Evolutionary conservation across 2,329 filamentous ascomycete genomes (phyloP), one percentile per base, ranked within the genome.

Genomic region (Colletotrichum acutatum): DNA sequence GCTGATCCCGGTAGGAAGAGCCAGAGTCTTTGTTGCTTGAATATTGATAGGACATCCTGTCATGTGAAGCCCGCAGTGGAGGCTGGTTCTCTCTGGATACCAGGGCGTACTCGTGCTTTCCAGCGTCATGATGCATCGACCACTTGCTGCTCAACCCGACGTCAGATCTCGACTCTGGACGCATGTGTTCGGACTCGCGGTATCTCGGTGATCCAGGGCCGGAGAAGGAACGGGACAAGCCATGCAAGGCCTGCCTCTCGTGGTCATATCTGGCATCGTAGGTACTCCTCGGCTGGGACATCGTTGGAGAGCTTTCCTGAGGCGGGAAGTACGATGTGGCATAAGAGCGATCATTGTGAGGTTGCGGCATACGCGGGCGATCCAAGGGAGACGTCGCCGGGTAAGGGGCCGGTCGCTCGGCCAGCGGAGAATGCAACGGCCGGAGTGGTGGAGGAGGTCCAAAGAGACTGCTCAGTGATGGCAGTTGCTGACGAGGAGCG

Each of bases 391-490:
- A 89, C 8, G 82, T 78, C 42, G 84, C 81, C 56, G 82, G 77
- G 56, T 85, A 84, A 49, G 83, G 78, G 22, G 80, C 80, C n/a
- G 83, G 83, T 28, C 85, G 84, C 42, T 89, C 87, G 24, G 84
- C 83, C 26, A 82, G 78, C 60, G 87, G 84, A 49, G 88, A 87
- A 72, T 84, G 83, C 62, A 85, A 76, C 30, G 85, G 82, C 61
- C 85, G 82, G 42, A 84, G 80, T 58, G 84, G 79, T 5, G 86
- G 80, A 12, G 85, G 82, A 6, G 86, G 86, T 3, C 87, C 87
- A 76, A 90, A 90, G 19, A 91, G 80, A 76, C 88, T 90, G 79
- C 87, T 90, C 75, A 91, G 76, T 6, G 89, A 86, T 2, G 89
- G 89, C 26, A 90, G 84, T 76, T 88, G 86, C 75, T 88, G 87